These are phyloP conservation scores for Talaromyces nanjingensis DNA, from an alignment of 495 filamentous ascomycete genomes.

Conservation along the genomic window DNA sequence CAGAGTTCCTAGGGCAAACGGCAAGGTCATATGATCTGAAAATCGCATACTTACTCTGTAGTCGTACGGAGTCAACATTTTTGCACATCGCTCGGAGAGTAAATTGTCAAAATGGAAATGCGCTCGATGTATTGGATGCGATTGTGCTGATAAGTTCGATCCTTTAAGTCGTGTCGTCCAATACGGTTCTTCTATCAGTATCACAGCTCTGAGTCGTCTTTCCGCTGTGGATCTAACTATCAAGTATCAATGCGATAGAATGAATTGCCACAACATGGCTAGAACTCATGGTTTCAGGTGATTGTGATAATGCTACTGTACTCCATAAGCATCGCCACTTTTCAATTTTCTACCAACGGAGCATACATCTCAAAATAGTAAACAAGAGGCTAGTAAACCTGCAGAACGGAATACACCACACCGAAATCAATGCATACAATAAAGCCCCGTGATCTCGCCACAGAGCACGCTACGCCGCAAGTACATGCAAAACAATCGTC, in stretches of 20 bases:
- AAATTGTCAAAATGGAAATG: not conserved
- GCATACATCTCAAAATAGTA: not conserved
- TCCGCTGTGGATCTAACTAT: not conserved
- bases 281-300: not conserved
- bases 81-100: not conserved
- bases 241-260: not conserved
- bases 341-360: not conserved
- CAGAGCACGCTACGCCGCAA: not conserved
- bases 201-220: not conserved
- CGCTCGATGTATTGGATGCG: not conserved
- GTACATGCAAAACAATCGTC: not conserved
- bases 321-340: not conserved
- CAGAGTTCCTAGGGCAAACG: not conserved
- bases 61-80: not conserved
- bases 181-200: not conserved
- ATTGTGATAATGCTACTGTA: not conserved
- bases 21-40: not conserved
- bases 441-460: conserved; percentile 3
- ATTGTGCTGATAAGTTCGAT: not conserved
- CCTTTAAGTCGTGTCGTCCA: not conserved
- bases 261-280: not conserved
- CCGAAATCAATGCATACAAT: not conserved
- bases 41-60: not conserved
- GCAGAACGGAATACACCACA: not conserved
- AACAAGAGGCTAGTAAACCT: not conserved